Conservation (phyloP, 1,284 basidiomycete species). For the Paramarasmius palmivorus region DNA sequence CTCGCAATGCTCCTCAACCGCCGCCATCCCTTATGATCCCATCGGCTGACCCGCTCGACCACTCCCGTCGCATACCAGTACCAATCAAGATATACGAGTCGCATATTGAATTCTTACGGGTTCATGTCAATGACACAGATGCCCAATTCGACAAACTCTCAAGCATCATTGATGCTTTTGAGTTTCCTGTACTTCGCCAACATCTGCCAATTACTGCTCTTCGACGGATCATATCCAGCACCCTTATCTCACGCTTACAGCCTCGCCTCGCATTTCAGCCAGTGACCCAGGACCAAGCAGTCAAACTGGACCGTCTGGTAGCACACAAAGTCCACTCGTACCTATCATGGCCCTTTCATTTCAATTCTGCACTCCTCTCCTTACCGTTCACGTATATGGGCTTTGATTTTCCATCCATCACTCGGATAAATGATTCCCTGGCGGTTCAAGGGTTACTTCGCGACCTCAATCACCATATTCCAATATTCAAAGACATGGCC, state of each 20-base stretch:
- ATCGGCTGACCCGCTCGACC: constrained; percentile 3
- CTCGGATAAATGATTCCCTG: constrained; percentile 25
- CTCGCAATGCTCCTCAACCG: constrained; percentile 1
- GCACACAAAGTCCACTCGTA: constrained; percentile 19
- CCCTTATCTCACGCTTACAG: constrained; percentile 22
- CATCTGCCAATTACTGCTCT: constrained; percentile 25
- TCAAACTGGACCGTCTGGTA: constrained; percentile 20
- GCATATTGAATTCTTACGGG: constrained; percentile 23
- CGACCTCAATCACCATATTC: constrained; percentile 33
- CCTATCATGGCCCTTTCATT: constrained; percentile 23
- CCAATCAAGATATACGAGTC: constrained; percentile 4
- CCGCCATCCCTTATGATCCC: constrained; percentile 1
- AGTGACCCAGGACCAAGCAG: constrained; percentile 23
- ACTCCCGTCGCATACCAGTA: constrained; percentile 8
- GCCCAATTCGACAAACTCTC: constrained; percentile 17
- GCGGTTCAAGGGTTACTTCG: constrained; percentile 22
- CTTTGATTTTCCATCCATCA: constrained; percentile 27
- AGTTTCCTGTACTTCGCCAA: constrained; percentile 21
- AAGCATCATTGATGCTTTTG: constrained; percentile 23
- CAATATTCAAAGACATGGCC: constrained; percentile 25
- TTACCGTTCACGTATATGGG: constrained; percentile 21
- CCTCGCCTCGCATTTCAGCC: constrained; percentile 29
- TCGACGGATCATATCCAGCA: constrained; percentile 25
- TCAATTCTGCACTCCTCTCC: constrained; percentile 16
- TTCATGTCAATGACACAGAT: constrained; percentile 21